Base-by-base conservation (phyloP, 148 eudicot species). In the Cornus kousa region DNA sequence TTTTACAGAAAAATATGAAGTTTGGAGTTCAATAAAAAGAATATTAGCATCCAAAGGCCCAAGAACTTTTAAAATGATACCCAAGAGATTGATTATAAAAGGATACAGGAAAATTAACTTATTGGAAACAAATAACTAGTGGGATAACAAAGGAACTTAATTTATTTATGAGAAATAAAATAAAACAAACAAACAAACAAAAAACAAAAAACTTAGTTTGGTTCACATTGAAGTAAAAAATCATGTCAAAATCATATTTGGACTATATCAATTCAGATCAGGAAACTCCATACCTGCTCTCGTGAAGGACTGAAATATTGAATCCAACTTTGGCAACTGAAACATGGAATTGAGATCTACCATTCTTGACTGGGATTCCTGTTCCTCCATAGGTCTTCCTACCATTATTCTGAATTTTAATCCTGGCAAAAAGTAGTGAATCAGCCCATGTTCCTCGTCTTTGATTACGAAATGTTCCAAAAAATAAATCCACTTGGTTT, bases 311-410 rank as follows among this genome's bases (percentile, higher is more conserved):
- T 90, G 72, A 88, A 6, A 14, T 71, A 79, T 89, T 89, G 71
- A 97, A 91, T 80, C 93, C 92, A 59, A 95, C 94, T 90, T 89
- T 91, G 37, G 94, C 80, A 79, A 93, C 74, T 43, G 90, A 85
- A 82, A 94, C 60, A 35, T 79, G 86, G 46, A 82, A 80, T 43
- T 82, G 85, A 75, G 86, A 86, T 76, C 86, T 85, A 76, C 83
- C 91, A 72, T 86, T 91, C 86, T 83, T 91, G 48, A 73, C 70
- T 13, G 90, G 86, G 68, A 82, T 59, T 81, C 88, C 92, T 83
- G 85, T 86, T 60, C 93, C 93, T 80, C 89, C 89, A 90, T 85
- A 89, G 67, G 86, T 86, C 79, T 91, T 94, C 83, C 89, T 90
- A 85, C 89, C 85, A 75, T 80, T 72, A 72, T 81, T 66, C 22